Percentiles rank a stretch among this genome's conserved stretches.
phyloP scores from a whole-genome alignment of 805 yeast genomes.

The Saccharomyces jurei region DNA sequence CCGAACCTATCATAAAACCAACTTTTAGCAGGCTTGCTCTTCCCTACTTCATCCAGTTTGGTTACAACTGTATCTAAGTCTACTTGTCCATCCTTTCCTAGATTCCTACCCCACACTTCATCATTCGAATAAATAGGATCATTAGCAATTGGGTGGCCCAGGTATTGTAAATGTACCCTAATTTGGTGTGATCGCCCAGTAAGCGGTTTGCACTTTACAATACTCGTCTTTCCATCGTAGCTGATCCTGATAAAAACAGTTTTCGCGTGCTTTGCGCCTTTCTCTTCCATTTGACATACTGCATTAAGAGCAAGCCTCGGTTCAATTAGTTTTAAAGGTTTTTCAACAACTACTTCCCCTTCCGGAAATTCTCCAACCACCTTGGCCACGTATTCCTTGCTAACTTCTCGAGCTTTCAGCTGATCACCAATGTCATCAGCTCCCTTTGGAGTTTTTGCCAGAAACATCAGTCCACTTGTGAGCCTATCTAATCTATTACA shows the following conservation, averaged over 20 bases:
- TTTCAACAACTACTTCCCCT: slow-evolving; percentile 46
- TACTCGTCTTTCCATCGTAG: slow-evolving; percentile 50
- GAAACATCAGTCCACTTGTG: slow-evolving; percentile 86
- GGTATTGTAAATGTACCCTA: slow-evolving; percentile 77
- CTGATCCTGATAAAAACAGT: slow-evolving; percentile 62
- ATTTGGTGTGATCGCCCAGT: slow-evolving; percentile 96
- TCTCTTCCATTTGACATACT: slow-evolving; percentile 30
- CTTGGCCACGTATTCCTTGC: slow-evolving; percentile 76
- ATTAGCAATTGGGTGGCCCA: slow-evolving; percentile 84
- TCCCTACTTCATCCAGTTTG: slow-evolving; percentile 59
- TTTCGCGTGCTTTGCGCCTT: slow-evolving; percentile 52
- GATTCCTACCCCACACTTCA: slow-evolving; percentile 66
- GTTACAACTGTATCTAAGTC: slow-evolving; percentile 41
- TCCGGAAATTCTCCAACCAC: slow-evolving; percentile 80
- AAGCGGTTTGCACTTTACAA: slow-evolving; percentile 74
- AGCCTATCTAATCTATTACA: slow-evolving; percentile 83
- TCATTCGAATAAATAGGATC: slow-evolving; percentile 84
- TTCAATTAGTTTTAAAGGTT: slow-evolving; percentile 60
- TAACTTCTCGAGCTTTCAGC: slow-evolving; percentile 63
- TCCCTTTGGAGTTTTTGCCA: slow-evolving; percentile 72
- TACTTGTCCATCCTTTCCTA: slow-evolving; percentile 56
- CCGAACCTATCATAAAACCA: slow-evolving; percentile 50
- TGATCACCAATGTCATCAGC: slow-evolving; percentile 72
- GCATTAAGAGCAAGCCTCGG: slow-evolving; percentile 66
- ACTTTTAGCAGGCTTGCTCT: slow-evolving; percentile 55